Evolutionary conservation across 441 rosid genomes (phyloP).

Genomic region (Erodium chrysanthum): DNA sequence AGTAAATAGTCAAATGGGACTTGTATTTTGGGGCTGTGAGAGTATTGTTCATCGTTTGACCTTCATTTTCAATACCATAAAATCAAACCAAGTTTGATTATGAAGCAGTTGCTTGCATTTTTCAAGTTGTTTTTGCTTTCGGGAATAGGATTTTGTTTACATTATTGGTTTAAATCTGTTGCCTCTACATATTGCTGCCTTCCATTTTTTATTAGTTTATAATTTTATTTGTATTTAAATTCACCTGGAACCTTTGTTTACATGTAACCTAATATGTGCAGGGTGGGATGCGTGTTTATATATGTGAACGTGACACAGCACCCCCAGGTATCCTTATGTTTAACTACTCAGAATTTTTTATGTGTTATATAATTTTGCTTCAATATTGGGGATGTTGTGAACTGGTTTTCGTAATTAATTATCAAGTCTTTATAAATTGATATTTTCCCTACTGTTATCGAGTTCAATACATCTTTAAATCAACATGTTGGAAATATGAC

Average conservation of each 20-base stretch:
- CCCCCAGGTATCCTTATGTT: conserved; percentile 52
- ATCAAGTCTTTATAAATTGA: background rate
- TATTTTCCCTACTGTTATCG: background rate
- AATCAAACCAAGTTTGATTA: background rate
- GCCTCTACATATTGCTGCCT: background rate
- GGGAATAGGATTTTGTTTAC: background rate
- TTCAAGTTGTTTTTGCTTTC: background rate
- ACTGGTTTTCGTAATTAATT: background rate
- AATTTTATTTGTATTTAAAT: conserved; percentile 1
- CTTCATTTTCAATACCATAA: background rate
- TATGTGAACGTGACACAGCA: conserved; percentile 76
- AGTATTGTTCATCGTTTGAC: background rate
- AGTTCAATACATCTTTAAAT: background rate
- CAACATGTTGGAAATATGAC: background rate
- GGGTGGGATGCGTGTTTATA: conserved; percentile 73
- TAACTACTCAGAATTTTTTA: background rate
- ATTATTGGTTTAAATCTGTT: background rate
- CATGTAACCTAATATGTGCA: conserved; percentile 25
- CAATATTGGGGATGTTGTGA: background rate
- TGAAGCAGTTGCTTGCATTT: background rate
- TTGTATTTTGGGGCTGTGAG: background rate
- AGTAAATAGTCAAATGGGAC: background rate
- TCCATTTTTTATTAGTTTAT: conserved; percentile 2
- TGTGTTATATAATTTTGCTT: background rate
- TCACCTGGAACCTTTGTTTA: conserved; percentile 4